Base-by-base conservation (phyloP, 176 grass and related monocot genomes). In the Cocos nucifera region DNA sequence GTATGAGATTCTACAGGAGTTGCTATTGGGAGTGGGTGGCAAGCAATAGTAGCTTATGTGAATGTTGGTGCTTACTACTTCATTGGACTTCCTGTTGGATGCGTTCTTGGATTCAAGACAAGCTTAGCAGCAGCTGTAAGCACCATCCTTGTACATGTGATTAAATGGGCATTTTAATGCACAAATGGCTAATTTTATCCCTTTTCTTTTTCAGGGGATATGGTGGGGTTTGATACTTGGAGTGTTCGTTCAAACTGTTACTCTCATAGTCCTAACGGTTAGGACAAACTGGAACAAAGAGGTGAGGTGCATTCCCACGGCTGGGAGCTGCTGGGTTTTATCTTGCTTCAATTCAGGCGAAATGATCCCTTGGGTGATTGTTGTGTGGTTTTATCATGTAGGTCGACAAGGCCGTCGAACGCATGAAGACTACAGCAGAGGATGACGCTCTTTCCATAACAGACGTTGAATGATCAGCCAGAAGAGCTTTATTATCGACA, bases 141-240 rank as follows among this genome's bases (percentile, higher is more conserved):
- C 53, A 49, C 4, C 21, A 5, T 56, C 66, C 5, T 15, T 70
- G 20, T 20, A 5, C 0, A 14, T 76, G 51, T 16, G 14, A 0
- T 0, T 53, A 62, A 10, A 12, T 53, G 14, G 8, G 15, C 30
- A 65, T 48, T 75, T 28, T 32, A 53, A 64, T 29, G 44, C 24
- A 29, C 16, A 51, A 18, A 51, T 54, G 22, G 56, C 6, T 56
- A 54, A 54, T 54, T 16, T 62, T 17, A 16, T 28, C 67, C 4
- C 28, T 8, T 53, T 29, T 66, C 0, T 68, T 39, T 44, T 18
- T 23, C 72, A 95, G 89, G 89, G 89, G 56, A 89, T 89, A 69
- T 95, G 89, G 89, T 89, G 85, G 89, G 78, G 85, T 18, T 75
- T 89, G 66, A 89, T 95, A 28, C 77, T 95, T 10, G 89, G 89